phyloP scores from a whole-genome alignment of 208 protist genomes.

The Wallacemonas collosoma region DNA sequence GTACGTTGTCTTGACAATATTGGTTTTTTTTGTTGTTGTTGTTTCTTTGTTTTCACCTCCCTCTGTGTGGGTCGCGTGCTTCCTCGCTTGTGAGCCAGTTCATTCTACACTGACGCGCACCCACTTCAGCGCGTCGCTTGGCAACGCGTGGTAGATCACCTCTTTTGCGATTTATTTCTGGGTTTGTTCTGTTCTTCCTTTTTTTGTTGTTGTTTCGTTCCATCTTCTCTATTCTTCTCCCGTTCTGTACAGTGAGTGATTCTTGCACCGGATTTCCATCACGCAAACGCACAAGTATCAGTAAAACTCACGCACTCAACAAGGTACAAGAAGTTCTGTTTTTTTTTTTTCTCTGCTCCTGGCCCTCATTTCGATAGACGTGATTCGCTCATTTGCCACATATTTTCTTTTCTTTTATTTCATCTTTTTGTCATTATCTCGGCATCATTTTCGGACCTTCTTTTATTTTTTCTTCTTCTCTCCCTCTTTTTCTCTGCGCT shows the following conservation, averaged over 20 bases:
- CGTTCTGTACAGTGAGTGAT: not conserved
- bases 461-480: not conserved
- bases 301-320: too few relatives aligned
- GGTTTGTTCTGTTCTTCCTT: not conserved
- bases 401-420: not conserved
- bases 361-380: too few relatives aligned
- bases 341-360: not conserved
- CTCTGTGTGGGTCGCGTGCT: not conserved
- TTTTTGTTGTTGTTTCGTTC: not conserved
- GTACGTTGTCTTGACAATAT: not conserved
- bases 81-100: not conserved
- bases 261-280: too few relatives aligned
- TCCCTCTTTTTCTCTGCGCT: constrained; percentile 8
- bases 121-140: too few relatives aligned
- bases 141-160: too few relatives aligned
- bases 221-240: constrained; percentile 7
- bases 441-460: constrained; percentile 12
- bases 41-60: constrained; percentile 3
- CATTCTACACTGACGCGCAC: too few relatives aligned
- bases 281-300: too few relatives aligned
- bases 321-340: too few relatives aligned
- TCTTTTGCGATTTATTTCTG: not conserved
- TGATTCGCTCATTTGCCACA: not conserved
- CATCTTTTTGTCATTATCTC: not conserved
- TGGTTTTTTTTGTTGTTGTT: constrained; percentile 6